Percentiles rank a stretch among this genome's conserved stretches.
phyloP scores from a whole-genome alignment of 306 rosid genomes.

The Arachis hypogaea region DNA sequence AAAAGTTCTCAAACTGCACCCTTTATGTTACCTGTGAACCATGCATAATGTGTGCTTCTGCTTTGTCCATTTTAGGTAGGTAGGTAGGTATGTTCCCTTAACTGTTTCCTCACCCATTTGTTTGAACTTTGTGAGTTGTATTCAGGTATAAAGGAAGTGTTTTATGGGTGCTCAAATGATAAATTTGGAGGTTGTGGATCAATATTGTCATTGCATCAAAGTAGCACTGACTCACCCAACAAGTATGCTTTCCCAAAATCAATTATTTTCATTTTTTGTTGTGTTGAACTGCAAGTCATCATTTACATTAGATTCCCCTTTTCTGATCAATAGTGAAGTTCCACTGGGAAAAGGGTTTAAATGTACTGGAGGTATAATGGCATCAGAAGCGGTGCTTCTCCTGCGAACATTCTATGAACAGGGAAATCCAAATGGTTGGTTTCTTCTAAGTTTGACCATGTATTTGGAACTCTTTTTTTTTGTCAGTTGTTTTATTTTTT shows the following conservation, averaged over 20 bases:
- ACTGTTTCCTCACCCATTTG: slow-evolving; percentile 22
- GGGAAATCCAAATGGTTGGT: slow-evolving; percentile 92
- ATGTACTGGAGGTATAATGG: slow-evolving; percentile 89
- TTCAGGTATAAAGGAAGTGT: slow-evolving; percentile 81
- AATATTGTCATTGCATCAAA: slow-evolving; percentile 72
- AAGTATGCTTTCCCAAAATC: slow-evolving; percentile 45
- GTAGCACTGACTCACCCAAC: slow-evolving; percentile 40
- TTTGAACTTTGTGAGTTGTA: slow-evolving; percentile 1
- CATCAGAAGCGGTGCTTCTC: slow-evolving; percentile 83
- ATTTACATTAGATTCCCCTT: slow-evolving; percentile 24
- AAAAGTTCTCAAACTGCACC: slow-evolving; percentile 62
- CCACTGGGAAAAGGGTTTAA: slow-evolving; percentile 60
- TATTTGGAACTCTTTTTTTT: background rate
- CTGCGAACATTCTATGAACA: slow-evolving; percentile 83
- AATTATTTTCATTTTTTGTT: background rate
- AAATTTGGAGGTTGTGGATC: slow-evolving; percentile 99
- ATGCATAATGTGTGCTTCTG: slow-evolving; percentile 95
- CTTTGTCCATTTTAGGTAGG: slow-evolving; percentile 72
- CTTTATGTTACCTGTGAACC: slow-evolving; percentile 97
- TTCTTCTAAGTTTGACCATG: background rate
- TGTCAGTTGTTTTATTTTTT: background rate
- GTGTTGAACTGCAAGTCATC: background rate
- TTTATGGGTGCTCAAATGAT: slow-evolving; percentile 87
- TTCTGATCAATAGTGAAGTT: slow-evolving; percentile 47
- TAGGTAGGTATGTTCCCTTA: slow-evolving; percentile 5